Percentiles rank a stretch among this genome's conserved stretches.
phyloP scores from a whole-genome alignment of 1,284 basidiomycete species.

The Cutaneotrichosporon spelunceum region DNA sequence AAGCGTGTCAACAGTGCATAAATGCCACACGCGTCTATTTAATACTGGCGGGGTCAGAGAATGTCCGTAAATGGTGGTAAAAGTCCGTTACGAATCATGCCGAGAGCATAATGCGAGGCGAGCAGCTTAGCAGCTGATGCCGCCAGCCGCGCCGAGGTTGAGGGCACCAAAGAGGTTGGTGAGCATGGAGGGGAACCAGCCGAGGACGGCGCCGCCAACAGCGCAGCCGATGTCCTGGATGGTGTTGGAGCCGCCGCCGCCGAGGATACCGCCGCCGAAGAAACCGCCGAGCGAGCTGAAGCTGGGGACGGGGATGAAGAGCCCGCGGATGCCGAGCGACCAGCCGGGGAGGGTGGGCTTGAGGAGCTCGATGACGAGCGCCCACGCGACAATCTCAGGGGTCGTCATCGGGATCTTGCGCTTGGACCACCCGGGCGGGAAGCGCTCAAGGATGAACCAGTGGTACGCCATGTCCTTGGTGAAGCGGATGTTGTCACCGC shows the following conservation, averaged over 20 bases:
- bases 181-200: constrained; percentile 20
- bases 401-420: constrained; percentile 20
- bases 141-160: constrained; percentile 13
- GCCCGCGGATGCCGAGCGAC: constrained; percentile 17
- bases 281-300: constrained; percentile 10
- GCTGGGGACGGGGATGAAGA: constrained; percentile 19
- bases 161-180: constrained; percentile 4
- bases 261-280: constrained; percentile 3
- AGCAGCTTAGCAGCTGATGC: constrained; percentile 14
- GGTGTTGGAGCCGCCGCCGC: constrained; percentile 1
- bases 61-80: neutral
- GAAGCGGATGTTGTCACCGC: constrained; percentile 15
- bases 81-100: neutral
- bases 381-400: constrained; percentile 22
- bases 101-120: neutral
- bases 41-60: neutral
- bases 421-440: constrained; percentile 23
- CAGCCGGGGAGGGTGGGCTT: constrained; percentile 23
- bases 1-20: no score
- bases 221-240: constrained; percentile 16
- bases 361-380: constrained; percentile 12
- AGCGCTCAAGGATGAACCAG: constrained; percentile 24
- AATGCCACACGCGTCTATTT: neutral
- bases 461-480: constrained; percentile 16
- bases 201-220: constrained; percentile 11